Base-by-base conservation (phyloP, 2,329 filamentous ascomycete species). In the Diaporthe nobilis region DNA sequence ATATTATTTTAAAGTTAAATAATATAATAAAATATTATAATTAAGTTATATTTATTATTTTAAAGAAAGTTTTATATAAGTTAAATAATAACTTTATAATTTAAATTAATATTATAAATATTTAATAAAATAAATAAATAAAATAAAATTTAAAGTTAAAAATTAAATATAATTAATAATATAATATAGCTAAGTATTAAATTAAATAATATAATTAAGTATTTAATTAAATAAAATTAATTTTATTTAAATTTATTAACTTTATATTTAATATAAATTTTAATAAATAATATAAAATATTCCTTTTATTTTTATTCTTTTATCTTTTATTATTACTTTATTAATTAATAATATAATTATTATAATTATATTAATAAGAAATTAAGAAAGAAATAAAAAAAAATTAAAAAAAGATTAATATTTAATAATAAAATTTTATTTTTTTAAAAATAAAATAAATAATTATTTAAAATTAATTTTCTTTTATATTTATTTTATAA, bases 401-500 rank as follows among this genome's bases (percentile, higher is more conserved):
- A 3, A 28, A 28, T 20, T 47, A 55, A 55, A 9, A 15, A 15
- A 22, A n/a, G 20, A 49, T 49, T 51, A 51, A 53, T 25, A 28
- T 0, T 13, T 13, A 58, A 8, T 37, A 58, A 13, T 58, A 57
- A 6, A 3, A 8, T 34, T 20, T 20, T 58, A 55, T 55, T 13
- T 31, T 37, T 22, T 20, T 58, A 58, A 13, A 2, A 2, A 4
- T 17, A 15, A 6, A n/a, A 9, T 58, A 37, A 5, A 22, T 58
- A 9, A 58, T 58, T 37, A n/a, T 20, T 58, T 58, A 58, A 58
- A 4, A 58, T 58, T 58, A 58, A 4, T 58, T 22, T 58, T 22
- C n/a, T 58, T 13, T 13, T 37, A 58, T 58, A 58, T 7, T 58
- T 37, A 34, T 58, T 55, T 58, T 22, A 58, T 58, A 58, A 58